Evolutionary conservation across 192 early-diverging fungal genomes (phyloP), one percentile per base, ranked within the genome.

Genomic region (Helicostylum pulchrum): DNA sequence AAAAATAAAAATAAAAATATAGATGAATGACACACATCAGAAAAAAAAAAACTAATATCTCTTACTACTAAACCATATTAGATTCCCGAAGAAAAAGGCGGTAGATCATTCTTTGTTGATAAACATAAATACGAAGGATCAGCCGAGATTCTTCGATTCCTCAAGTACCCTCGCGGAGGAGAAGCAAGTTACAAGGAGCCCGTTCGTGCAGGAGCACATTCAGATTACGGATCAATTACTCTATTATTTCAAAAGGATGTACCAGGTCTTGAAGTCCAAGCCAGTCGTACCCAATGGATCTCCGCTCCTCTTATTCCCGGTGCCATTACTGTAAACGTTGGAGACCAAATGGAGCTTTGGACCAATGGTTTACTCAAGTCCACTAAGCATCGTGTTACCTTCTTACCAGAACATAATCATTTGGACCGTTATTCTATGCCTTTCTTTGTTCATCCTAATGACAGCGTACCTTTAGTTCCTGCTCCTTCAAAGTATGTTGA

Each of bases 181-280:
- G 71, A 81, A 66, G 32, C 62, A n/a, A 55, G 46, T 7, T 71
- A 82, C 61, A 64, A 77, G 52, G 71, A 81, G 31, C 53, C 70
- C 17, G 74, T 79, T 17, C 53, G 82, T 42, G 85, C 80, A 19
- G 62, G 49, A 63, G 84, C 79, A 53, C 83, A 86, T 26, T 81
- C 87, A 1, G 88, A 90, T 65, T 90, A 90, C 67, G 88, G 88
- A 6, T 81, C 83, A 0, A 64, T 90, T 19, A 89, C 87, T 6
- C 55, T 89, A 4, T 61, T 90, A 32, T 87, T 89, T 65, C 88
- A 89, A 70, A 77, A 86, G 64, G 81, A 86, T 50, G 72, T 83
- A 44, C 76, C 80, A 30, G 84, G 84, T 17, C 67, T 85, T 26
- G 84, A 85, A 61, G 75, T 85, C 5, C 77, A 81, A 63, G 66